A percentile compares a stretch with the other conserved stretches of the same genome.
Conservation (phyloP, 2,329 filamentous ascomycete species). For the Blastomyces gilchristii region DNA sequence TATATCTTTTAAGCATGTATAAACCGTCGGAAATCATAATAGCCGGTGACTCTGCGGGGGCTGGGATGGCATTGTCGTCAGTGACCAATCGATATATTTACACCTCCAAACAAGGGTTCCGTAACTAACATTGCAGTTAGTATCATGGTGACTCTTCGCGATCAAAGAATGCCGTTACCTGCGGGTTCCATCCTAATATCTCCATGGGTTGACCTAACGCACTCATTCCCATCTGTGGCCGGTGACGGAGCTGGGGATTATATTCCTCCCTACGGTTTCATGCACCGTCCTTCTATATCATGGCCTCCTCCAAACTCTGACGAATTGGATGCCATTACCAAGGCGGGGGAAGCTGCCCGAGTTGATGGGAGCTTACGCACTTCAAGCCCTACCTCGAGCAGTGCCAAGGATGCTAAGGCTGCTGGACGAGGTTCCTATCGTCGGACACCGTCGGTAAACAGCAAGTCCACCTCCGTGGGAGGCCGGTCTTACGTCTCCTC, state of each 20-base stretch:
- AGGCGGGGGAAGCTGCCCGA: constrained; percentile 36
- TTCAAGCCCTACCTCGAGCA: not conserved
- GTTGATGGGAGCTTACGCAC: constrained; percentile 12
- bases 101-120: not conserved
- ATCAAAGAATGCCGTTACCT: constrained; percentile 72
- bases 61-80: constrained; percentile 68
- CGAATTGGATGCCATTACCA: constrained; percentile 47
- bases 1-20: constrained; percentile 67
- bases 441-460: not conserved
- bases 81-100: constrained; percentile 11
- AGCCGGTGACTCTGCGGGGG: constrained; percentile 87
- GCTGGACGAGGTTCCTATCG: not conserved
- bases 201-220: constrained; percentile 91
- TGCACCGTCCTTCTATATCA: constrained; percentile 76
- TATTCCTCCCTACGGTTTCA: constrained; percentile 76
- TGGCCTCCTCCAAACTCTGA: constrained; percentile 88
- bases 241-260: constrained; percentile 68
- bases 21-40: constrained; percentile 73
- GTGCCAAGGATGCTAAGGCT: not conserved
- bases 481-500: not conserved
- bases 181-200: constrained; percentile 85
- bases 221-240: constrained; percentile 87
- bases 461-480: not conserved
- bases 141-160: constrained; percentile 68
- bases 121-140: constrained; percentile 27